These are phyloP conservation scores for Termitomyces sp. DNA, from an alignment of 768 basidiomycete genomes.

Conservation along the genomic window DNA sequence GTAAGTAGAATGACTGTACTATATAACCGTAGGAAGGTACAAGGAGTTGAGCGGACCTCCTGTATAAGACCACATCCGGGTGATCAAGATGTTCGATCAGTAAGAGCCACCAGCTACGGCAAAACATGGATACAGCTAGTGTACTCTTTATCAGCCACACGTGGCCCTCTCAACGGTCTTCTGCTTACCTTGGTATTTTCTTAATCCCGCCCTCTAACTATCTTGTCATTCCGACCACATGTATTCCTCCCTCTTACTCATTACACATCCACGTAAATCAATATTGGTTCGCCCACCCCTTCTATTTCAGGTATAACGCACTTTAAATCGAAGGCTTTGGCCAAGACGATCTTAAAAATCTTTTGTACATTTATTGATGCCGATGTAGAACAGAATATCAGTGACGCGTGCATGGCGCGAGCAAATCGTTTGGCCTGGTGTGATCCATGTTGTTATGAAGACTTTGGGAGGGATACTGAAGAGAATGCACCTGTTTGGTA, in stretches of 20 bases:
- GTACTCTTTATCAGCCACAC: background rate
- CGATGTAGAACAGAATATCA: conserved; percentile 98
- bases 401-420: conserved; percentile 98
- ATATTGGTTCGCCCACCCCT: conserved; percentile 91
- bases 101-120: background rate
- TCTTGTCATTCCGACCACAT: conserved; percentile 7
- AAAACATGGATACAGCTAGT: conserved; percentile 3
- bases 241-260: conserved; percentile 13
- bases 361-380: conserved; percentile 99
- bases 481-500: conserved; percentile 76
- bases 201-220: conserved; percentile 19
- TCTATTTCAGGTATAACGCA: conserved; percentile 98
- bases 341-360: conserved; percentile 96
- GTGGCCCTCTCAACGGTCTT: background rate
- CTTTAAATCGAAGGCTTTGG: conserved; percentile 97
- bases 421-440: conserved; percentile 92
- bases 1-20: conserved; percentile 11
- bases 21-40: conserved; percentile 5
- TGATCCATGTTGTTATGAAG: conserved; percentile 3
- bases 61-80: background rate
- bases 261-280: conserved; percentile 88
- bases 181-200: conserved; percentile 26
- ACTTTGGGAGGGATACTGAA: background rate
- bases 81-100: background rate
- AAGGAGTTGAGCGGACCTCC: background rate